Base-by-base conservation (phyloP, 2,329 filamentous ascomycete genomes). In the Colletotrichum phormii region DNA sequence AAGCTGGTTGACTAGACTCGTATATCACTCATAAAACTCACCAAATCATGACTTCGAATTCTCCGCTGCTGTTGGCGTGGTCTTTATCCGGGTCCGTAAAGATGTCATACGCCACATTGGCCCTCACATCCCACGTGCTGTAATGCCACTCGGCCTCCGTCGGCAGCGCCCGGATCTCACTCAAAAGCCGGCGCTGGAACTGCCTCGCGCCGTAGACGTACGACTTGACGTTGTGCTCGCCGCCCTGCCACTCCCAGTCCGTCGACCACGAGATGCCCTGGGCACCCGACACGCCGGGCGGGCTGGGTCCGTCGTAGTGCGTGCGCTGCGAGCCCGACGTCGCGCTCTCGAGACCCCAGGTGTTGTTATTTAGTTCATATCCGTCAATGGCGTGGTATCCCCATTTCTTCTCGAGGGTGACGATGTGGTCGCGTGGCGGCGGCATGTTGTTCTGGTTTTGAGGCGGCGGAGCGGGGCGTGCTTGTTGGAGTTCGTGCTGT, bases 41-140 rank as follows among this genome's bases (percentile, higher is more conserved):
- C 90, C 91, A 93, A 75, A 93, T 86, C 90, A 93, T 93, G 76
- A 92, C 83, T 80, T 92, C 91, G 77, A 89, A 91, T 35, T 81
- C 80, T 1, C 87, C 84, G 22, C 83, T 83, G 53, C 71, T 77
- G 64, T 77, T 80, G 51, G 65, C 71, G 58, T 79, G 79, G 31
- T 78, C 72, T 22, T 75, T 75, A 54, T 86, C 83, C 33, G 80
- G 77, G 8, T 83, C 82, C 18, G 89, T 89, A 81, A 92, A 92
- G 63, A 92, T 80, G 78, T 92, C 89, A 77, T 90, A 92, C 15
- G 89, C 84, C 18, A 92, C 90, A 77, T 92, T 86, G 64, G 89
- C 88, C 42, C 89, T 82, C 61, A 91, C 79, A 67, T 82, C 78
- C 63, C 79, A 82, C 72, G 85, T 87, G 35, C 83, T 84, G 81